phyloP scores from a whole-genome alignment of 768 basidiomycete species.

The Russula earlei region DNA sequence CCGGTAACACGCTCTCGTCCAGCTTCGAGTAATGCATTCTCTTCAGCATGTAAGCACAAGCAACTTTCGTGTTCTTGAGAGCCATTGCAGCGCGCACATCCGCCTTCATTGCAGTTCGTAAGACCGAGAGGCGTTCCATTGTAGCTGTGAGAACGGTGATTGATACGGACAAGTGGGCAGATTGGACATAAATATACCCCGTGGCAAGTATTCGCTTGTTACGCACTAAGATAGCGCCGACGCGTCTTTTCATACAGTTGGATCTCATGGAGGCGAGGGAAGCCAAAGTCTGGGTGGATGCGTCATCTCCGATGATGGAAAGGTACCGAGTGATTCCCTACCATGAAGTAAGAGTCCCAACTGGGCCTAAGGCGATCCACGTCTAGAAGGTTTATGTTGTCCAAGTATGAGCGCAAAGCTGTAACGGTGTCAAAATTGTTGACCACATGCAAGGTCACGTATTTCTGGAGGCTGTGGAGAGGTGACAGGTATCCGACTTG shows the following conservation, averaged over 20 bases:
- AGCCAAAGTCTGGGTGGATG: constrained; percentile 59
- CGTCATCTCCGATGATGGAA: neutral
- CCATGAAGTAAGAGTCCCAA: constrained; percentile 99
- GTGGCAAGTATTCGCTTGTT: constrained; percentile 72
- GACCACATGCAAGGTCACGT: constrained; percentile 50
- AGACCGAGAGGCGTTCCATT: constrained; percentile 93
- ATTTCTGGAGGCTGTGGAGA: constrained; percentile 30
- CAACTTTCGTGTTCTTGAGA: constrained; percentile 58
- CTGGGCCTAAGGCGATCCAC: constrained; percentile 70
- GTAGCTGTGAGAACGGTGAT: constrained; percentile 44
- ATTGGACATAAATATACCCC: constrained; percentile 42
- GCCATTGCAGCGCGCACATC: constrained; percentile 74
- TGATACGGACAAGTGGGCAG: neutral
- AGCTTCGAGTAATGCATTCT: constrained; percentile 92
- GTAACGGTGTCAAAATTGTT: constrained; percentile 52
- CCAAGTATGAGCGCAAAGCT: constrained; percentile 55
- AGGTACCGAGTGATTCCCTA: constrained; percentile 26
- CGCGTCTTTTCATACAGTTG: constrained; percentile 96
- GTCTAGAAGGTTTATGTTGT: constrained; percentile 58
- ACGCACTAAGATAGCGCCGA: constrained; percentile 88
- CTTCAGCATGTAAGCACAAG: constrained; percentile 94
- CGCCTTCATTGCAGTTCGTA: constrained; percentile 85
- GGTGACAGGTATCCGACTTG: constrained; percentile 6
- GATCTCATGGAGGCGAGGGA: constrained; percentile 82
- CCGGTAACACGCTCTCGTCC: constrained; percentile 83